Evolutionary conservation across 305 asterid genomes (phyloP).

Genomic region (Fraxinus dipetala): DNA sequence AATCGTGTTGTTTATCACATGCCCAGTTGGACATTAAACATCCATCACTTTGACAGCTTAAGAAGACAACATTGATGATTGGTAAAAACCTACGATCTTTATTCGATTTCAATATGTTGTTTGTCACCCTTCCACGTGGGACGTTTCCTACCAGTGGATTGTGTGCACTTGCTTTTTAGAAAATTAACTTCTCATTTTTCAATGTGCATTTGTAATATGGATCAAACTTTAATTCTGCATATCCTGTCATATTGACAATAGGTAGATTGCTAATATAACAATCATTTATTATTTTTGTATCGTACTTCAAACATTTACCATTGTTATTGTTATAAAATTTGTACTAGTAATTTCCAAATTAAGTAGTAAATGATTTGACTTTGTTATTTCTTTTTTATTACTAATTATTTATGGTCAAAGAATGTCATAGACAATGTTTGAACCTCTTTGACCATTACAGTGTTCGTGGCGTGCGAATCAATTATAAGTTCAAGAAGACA

Average conservation of each 20-base stretch:
- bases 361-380: no score
- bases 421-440: no score
- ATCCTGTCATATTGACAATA: neutral
- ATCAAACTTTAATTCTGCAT: neutral
- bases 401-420: no score
- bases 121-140: neutral
- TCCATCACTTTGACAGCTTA: neutral
- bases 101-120: neutral
- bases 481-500: no score
- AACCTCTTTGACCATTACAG: no score
- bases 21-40: neutral
- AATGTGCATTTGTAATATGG: neutral
- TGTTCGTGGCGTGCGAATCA: no score
- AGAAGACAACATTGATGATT: neutral
- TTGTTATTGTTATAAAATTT: no score
- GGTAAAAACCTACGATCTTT: neutral
- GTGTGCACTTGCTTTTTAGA: no score
- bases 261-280: neutral
- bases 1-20: no score
- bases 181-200: no score
- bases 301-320: neutral
- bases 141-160: neutral
- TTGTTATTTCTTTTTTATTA: no score
- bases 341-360: neutral
- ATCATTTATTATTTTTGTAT: neutral